These are phyloP conservation scores for Sesbania bispinosa DNA, from an alignment of 306 rosid genomes.

Conservation along the genomic window DNA sequence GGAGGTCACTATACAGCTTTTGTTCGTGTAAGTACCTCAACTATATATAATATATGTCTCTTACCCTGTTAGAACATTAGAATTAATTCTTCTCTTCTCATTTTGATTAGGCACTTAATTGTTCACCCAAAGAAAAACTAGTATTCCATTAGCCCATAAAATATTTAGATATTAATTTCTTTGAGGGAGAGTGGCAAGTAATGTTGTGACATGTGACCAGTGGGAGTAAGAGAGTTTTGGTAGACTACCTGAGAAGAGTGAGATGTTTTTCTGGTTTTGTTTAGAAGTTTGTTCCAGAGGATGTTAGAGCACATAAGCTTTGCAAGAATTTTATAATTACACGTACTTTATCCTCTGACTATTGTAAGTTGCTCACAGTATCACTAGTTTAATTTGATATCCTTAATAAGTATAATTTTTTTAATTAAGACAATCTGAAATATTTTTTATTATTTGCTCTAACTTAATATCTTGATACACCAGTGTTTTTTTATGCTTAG, in stretches of 20 bases:
- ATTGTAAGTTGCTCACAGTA: background rate
- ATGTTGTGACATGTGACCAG: background rate
- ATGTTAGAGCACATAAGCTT: background rate
- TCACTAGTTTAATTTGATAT: background rate
- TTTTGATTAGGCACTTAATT: background rate
- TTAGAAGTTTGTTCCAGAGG: background rate
- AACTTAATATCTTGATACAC: background rate
- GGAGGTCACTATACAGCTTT: conserved; percentile 90
- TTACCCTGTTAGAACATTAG: background rate
- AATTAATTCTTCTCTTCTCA: background rate
- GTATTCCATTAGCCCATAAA: too few relatives aligned
- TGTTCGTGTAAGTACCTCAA: conserved; percentile 62
- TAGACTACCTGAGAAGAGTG: background rate
- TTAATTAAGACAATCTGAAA: background rate
- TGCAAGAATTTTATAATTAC: background rate
- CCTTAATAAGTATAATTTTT: background rate
- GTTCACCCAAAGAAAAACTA: background rate
- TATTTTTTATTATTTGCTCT: background rate
- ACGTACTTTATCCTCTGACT: background rate
- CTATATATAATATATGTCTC: background rate
- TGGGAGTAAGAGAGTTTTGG: background rate
- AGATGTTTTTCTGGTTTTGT: background rate
- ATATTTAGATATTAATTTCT: conserved; percentile 4
- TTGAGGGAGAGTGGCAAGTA: background rate
- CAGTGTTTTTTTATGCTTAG: background rate